Evolutionary conservation across 257 asterid genomes (phyloP).

Genomic region (Handroanthus guayacan): DNA sequence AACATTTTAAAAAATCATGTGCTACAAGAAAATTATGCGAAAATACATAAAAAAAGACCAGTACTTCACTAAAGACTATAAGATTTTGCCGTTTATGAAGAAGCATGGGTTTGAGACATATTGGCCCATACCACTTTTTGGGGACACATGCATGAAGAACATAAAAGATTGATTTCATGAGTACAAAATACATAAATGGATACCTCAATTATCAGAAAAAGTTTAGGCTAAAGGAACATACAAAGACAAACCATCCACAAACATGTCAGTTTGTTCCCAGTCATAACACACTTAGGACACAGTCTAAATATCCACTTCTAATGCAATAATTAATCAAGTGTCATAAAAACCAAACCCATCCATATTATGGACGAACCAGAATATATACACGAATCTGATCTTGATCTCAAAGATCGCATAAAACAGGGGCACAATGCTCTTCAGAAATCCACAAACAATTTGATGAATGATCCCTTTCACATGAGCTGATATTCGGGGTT

Average conservation of each 20-base stretch:
- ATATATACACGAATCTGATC: conserved; percentile 45
- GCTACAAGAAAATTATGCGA: too few species aligned
- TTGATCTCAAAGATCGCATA: conserved; percentile 41
- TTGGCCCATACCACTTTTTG: too few species aligned
- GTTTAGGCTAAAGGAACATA: conserved; percentile 22
- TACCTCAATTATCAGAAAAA: conserved; percentile 7
- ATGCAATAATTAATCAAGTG: conserved; percentile 20
- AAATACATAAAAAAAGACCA: too few species aligned
- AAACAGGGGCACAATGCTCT: conserved; percentile 39
- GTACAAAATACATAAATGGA: background rate
- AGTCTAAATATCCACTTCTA: conserved; percentile 37
- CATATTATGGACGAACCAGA: conserved; percentile 35
- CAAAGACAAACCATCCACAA: conserved; percentile 34
- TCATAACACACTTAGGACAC: conserved; percentile 24
- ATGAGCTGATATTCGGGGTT: conserved; percentile 84
- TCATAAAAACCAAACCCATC: conserved; percentile 32
- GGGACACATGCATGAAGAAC: background rate
- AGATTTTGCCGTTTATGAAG: too few species aligned
- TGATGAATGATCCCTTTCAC: conserved; percentile 43
- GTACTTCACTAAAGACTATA: too few species aligned
- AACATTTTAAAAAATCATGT: too few species aligned
- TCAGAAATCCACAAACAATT: conserved; percentile 29
- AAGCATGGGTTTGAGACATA: too few species aligned
- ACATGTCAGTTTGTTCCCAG: conserved; percentile 33
- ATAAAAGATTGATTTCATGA: background rate